Percentiles rank a stretch among this genome's conserved stretches.
phyloP scores from a whole-genome alignment of 768 basidiomycete genomes.

The Coprinopsis marcescibilis region DNA sequence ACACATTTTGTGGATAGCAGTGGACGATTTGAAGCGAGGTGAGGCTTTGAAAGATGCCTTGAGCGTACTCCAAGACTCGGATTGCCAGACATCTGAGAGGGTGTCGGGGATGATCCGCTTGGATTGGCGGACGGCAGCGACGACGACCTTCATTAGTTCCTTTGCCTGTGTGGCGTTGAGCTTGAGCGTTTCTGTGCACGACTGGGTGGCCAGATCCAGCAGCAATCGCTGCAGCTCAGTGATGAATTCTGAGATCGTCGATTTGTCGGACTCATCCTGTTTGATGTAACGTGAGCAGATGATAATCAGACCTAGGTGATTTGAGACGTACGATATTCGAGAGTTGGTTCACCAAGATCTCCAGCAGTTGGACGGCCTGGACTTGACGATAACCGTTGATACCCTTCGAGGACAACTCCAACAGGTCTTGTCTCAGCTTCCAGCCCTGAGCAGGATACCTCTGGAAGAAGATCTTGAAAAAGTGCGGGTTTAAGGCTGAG shows the following conservation, averaged over 20 bases:
- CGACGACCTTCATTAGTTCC: conserved; percentile 68
- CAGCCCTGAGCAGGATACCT: conserved; percentile 63
- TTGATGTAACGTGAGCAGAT: too few species aligned
- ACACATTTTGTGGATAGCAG: conserved; percentile 56
- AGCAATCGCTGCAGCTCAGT: conserved; percentile 42
- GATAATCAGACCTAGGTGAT: too few species aligned
- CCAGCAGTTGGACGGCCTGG: conserved; percentile 70
- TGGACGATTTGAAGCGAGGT: conserved; percentile 57
- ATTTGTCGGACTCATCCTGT: too few species aligned
- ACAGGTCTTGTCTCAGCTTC: conserved; percentile 54
- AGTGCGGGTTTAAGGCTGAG: conserved; percentile 63
- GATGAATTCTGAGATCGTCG: conserved; percentile 48
- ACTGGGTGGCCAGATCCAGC: conserved; percentile 39
- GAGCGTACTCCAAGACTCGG: conserved; percentile 49
- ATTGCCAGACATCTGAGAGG: conserved; percentile 49
- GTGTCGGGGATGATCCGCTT: conserved; percentile 36
- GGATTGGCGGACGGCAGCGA: conserved; percentile 61
- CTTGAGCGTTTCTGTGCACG: conserved; percentile 40
- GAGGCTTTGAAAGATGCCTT: conserved; percentile 40
- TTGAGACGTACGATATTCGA: conserved; percentile 39
- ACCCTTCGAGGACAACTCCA: conserved; percentile 49
- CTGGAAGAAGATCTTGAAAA: conserved; percentile 75
- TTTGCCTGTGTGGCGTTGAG: conserved; percentile 66
- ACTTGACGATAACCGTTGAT: conserved; percentile 73
- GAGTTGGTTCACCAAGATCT: conserved; percentile 53